Percentiles rank a stretch among this genome's conserved stretches.
Evolutionary conservation across 2,329 filamentous ascomycete genomes (phyloP).

Genomic region (Nemania abortiva): DNA sequence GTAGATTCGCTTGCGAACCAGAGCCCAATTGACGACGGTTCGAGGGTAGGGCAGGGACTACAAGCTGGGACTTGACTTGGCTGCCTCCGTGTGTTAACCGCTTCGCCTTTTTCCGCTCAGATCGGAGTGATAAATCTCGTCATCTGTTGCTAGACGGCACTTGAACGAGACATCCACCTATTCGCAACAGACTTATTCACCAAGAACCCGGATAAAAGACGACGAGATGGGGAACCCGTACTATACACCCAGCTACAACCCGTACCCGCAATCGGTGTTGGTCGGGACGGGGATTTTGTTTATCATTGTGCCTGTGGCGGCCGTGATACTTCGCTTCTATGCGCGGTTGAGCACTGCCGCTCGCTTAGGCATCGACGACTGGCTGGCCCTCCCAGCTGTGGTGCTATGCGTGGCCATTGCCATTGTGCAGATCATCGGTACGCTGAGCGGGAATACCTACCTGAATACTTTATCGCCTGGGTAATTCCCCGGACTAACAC

Average conservation of each 20-base stretch:
- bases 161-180: background rate
- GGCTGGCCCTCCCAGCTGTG: conserved; percentile 36
- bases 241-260: conserved; percentile 37
- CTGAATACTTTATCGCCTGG: background rate
- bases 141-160: background rate
- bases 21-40: background rate
- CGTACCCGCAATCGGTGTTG: conserved; percentile 37
- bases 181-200: too few species aligned
- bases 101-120: background rate
- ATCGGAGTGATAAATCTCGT: background rate
- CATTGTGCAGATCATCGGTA: conserved; percentile 40
- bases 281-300: conserved; percentile 39
- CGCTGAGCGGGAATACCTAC: background rate
- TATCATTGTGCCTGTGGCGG: conserved; percentile 34
- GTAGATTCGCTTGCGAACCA: background rate
- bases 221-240: conserved; percentile 40
- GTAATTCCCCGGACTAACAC: background rate
- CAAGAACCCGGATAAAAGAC: background rate
- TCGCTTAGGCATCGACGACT: conserved; percentile 39
- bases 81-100: background rate
- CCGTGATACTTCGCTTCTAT: conserved; percentile 39
- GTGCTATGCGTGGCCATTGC: conserved; percentile 32
- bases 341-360: conserved; percentile 26
- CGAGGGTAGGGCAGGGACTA: background rate
- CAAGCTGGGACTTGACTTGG: background rate